Percentiles rank a stretch among this genome's conserved stretches.
Evolutionary conservation across 495 filamentous ascomycete species (phyloP).

Genomic region (Lophiotrema nucula): DNA sequence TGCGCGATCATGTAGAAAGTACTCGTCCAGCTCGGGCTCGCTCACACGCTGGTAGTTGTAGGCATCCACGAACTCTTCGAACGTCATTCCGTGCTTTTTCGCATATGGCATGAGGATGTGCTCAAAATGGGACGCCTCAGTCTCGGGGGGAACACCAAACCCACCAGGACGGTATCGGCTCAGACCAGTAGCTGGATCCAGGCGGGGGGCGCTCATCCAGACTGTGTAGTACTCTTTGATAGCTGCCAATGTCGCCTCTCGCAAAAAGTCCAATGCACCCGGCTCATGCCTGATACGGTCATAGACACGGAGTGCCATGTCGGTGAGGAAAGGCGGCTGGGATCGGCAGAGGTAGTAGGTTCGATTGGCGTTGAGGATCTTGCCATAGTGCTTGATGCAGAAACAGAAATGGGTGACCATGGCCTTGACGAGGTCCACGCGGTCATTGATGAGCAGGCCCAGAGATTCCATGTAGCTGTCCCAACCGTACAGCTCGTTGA

Average conservation of each 20-base stretch:
- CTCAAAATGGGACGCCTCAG: slow-evolving; percentile 81
- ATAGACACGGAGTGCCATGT: slow-evolving; percentile 90
- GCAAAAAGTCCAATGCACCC: slow-evolving; percentile 73
- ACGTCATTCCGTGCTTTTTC: slow-evolving; percentile 75
- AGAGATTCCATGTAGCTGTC: slow-evolving; percentile 97
- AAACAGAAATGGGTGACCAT: slow-evolving; percentile 98
- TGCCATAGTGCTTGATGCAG: slow-evolving; percentile 96
- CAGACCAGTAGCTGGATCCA: slow-evolving; percentile 77
- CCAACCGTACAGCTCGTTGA: slow-evolving; percentile 98
- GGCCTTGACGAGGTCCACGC: slow-evolving; percentile 77
- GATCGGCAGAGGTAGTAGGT: slow-evolving; percentile 92
- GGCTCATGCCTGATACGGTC: slow-evolving; percentile 81
- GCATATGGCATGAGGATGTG: slow-evolving; percentile 86
- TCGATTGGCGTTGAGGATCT: slow-evolving; percentile 94
- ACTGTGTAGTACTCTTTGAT: slow-evolving; percentile 96
- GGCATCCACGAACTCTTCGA: slow-evolving; percentile 76
- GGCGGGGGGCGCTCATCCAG: slow-evolving; percentile 78
- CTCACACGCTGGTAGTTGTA: slow-evolving; percentile 77
- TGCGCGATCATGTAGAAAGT: slow-evolving; percentile 92
- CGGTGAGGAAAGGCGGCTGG: slow-evolving; percentile 94
- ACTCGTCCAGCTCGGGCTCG: slow-evolving; percentile 88
- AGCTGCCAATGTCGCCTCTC: slow-evolving; percentile 75
- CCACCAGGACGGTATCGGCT: slow-evolving; percentile 88
- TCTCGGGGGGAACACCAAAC: slow-evolving; percentile 90
- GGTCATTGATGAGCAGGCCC: slow-evolving; percentile 77